A percentile compares a stretch with the other conserved stretches of the same genome.
phyloP scores from a whole-genome alignment of 176 grass and related monocot species.

The Poa annua region DNA sequence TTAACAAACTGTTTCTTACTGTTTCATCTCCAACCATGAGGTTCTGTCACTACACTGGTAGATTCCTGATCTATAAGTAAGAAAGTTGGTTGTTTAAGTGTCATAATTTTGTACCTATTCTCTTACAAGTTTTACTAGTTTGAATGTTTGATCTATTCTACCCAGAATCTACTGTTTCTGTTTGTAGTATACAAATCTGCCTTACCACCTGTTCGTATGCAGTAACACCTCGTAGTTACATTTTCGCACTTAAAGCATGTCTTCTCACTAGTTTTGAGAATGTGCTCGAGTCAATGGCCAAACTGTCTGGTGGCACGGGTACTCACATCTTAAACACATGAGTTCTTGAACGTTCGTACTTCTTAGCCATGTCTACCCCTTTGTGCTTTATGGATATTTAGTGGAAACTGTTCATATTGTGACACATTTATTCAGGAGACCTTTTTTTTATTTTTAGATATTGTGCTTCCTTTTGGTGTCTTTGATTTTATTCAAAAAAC shows the following conservation, averaged over 20 bases:
- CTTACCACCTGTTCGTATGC: constrained; percentile 3
- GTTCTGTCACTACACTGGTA: constrained; percentile 16
- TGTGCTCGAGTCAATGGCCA: background rate
- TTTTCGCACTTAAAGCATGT: background rate
- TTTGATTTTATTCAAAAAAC: background rate
- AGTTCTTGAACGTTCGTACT: background rate
- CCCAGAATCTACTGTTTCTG: constrained; percentile 10
- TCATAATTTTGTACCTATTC: background rate
- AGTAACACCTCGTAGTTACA: background rate
- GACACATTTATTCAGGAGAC: background rate
- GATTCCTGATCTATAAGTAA: constrained; percentile 31
- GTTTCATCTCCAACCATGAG: background rate
- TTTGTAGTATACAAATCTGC: background rate
- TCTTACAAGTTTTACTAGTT: constrained; percentile 27
- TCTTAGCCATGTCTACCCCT: background rate
- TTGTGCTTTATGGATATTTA: background rate
- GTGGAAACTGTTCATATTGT: background rate
- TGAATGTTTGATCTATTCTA: constrained; percentile 9
- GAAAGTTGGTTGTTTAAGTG: background rate
- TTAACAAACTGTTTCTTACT: background rate
- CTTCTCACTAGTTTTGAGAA: background rate
- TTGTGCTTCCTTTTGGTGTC: background rate
- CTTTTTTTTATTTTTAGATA: background rate
- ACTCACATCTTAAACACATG: constrained; percentile 2
- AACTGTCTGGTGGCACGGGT: constrained; percentile 12